Percentiles rank a stretch among this genome's conserved stretches.
Conservation (phyloP, 1,139 yeast genomes). For the Hyphopichia khmerensis region DNA sequence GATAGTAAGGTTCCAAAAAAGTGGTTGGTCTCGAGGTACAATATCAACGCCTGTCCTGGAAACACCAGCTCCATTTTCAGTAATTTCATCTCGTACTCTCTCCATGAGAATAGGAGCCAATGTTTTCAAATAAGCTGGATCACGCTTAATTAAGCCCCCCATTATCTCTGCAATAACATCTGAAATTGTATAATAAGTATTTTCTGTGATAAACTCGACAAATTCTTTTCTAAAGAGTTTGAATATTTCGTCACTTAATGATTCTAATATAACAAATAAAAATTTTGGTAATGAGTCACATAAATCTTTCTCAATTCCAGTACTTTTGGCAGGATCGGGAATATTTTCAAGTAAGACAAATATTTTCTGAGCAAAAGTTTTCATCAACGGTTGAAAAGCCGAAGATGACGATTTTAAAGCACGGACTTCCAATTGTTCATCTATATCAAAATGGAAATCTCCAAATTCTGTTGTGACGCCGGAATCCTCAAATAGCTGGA, state of each 20-base stretch:
- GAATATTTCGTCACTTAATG: slow-evolving; percentile 68
- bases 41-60: slow-evolving; percentile 68
- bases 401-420: slow-evolving; percentile 77
- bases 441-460: slow-evolving; percentile 21
- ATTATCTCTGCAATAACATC: slow-evolving; percentile 70
- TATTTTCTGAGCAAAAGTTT: slow-evolving; percentile 56
- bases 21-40: slow-evolving; percentile 72
- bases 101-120: slow-evolving; percentile 47
- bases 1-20: slow-evolving; percentile 72
- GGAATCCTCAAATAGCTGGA: slow-evolving; percentile 19
- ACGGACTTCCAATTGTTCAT: slow-evolving; percentile 44
- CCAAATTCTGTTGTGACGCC: slow-evolving; percentile 8
- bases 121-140: slow-evolving; percentile 48
- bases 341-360: slow-evolving; percentile 72
- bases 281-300: slow-evolving; percentile 64
- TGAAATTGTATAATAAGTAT: slow-evolving; percentile 64
- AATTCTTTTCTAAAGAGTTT: slow-evolving; percentile 50
- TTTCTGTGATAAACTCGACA: slow-evolving; percentile 55
- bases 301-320: slow-evolving; percentile 51
- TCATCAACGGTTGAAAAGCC: slow-evolving; percentile 63
- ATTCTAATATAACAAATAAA: slow-evolving; percentile 64
- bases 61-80: slow-evolving; percentile 83
- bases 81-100: slow-evolving; percentile 65
- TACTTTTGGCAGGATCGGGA: slow-evolving; percentile 57
- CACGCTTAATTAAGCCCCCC: slow-evolving; percentile 65